Evolutionary conservation across 805 yeast species (phyloP), one percentile per base, ranked within the genome.

Genomic region (Candida pseudoglaebosa): DNA sequence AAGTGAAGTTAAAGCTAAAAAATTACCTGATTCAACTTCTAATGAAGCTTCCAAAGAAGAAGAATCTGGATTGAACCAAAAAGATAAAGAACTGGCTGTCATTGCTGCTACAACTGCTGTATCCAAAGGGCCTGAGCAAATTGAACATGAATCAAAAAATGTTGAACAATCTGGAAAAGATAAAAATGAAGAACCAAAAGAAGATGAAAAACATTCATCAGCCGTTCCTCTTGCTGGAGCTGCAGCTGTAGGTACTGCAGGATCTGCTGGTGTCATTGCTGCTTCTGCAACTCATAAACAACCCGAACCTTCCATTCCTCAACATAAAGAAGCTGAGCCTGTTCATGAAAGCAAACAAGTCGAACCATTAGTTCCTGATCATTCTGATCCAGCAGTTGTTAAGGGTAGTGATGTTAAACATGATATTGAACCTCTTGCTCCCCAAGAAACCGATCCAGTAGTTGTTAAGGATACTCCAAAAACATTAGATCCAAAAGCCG

Each of bases 1-100:
- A 63, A 46, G 67, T 62, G 39, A 67, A 66, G 62, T 67, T 65
- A 54, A 67, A 67, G 53, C 69, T 67, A 37, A 67, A 66, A 61
- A 63, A 67, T n/a, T n/a, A n/a, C n/a, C n/a, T n/a, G n/a, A n/a
- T n/a, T n/a, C n/a, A n/a, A n/a, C n/a, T 32, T 44, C 42, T 19
- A 24, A 41, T 28, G 34, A 34, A 16, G 24, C 12, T 26, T n/a
- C 37, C 16, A 39, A 42, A 18, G 45, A 42, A 28, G 43, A 42
- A 9, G 47, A 37, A 32, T 32, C 37, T 21, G 29, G 13, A 28
- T n/a, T 6, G n/a, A n/a, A n/a, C n/a, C n/a, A n/a, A n/a, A n/a
- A n/a, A n/a, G n/a, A n/a, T n/a, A n/a, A n/a, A n/a, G n/a, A n/a
- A 26, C 13, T 15, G 37, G 34, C 22, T 2, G 39, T 33, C 28